Conservation (phyloP, 176 grass and related monocot genomes). For the Oryza glaberrima region DNA sequence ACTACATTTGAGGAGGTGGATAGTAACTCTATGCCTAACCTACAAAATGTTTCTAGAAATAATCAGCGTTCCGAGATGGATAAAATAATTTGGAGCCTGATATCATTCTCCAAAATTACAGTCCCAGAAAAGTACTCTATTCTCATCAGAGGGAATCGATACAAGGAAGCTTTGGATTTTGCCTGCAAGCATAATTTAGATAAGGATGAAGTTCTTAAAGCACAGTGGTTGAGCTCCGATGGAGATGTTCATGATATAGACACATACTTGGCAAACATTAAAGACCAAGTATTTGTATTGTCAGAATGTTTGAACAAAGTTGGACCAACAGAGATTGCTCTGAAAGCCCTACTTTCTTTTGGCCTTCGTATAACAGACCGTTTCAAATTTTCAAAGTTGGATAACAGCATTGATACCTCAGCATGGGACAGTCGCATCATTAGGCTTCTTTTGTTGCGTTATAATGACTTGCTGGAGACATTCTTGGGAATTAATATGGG, state of each 20-base stretch:
- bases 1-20: slow-evolving; percentile 39
- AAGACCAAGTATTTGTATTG: slow-evolving; percentile 79
- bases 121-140: slow-evolving; percentile 76
- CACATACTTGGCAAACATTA: slow-evolving; percentile 71
- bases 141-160: slow-evolving; percentile 64
- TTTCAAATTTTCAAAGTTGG: slow-evolving; percentile 68
- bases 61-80: slow-evolving; percentile 33
- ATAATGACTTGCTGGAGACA: slow-evolving; percentile 85
- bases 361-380: slow-evolving; percentile 70
- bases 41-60: slow-evolving; percentile 26
- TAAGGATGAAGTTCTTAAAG: slow-evolving; percentile 92
- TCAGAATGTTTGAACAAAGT: slow-evolving; percentile 91
- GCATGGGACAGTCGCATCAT: slow-evolving; percentile 68
- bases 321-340: slow-evolving; percentile 65
- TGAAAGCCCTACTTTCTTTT: slow-evolving; percentile 86
- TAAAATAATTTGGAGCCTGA: slow-evolving; percentile 71
- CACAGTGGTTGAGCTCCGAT: slow-evolving; percentile 65
- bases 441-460: slow-evolving; percentile 74
- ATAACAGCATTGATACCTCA: slow-evolving; percentile 50
- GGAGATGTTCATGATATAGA: slow-evolving; percentile 70
- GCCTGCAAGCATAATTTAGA: slow-evolving; percentile 67
- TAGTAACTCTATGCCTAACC: background rate
- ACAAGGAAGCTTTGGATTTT: slow-evolving; percentile 75
- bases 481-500: slow-evolving; percentile 99
- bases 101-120: slow-evolving; percentile 75